A percentile compares a stretch with the other conserved stretches of the same genome.
Evolutionary conservation across 2,329 filamentous ascomycete genomes (phyloP).

Genomic region (Botrytis paeoniae): DNA sequence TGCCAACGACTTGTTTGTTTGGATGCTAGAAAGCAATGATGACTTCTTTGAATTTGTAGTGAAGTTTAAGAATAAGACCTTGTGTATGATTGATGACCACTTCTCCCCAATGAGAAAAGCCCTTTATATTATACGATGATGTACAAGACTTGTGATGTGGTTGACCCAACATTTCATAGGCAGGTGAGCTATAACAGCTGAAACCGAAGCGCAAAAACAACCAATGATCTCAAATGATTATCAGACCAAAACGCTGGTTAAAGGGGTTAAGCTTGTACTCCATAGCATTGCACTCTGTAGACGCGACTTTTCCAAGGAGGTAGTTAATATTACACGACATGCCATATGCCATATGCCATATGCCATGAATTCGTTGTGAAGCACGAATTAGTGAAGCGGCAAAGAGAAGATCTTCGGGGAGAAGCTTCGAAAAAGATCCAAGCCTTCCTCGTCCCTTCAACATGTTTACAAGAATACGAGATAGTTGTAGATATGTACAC

Average conservation of each 20-base stretch:
- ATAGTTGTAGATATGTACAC: background rate
- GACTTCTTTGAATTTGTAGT: background rate
- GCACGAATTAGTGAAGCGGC: background rate
- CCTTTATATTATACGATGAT: constrained; percentile 1
- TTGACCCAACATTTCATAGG: constrained; percentile 9
- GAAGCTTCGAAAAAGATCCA: background rate
- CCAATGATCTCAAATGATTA: constrained; percentile 12
- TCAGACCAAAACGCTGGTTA: background rate
- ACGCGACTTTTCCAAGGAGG: background rate
- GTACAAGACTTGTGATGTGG: background rate
- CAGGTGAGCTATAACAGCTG: constrained; percentile 7
- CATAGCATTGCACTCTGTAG: background rate
- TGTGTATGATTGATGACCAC: background rate
- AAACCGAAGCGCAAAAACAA: background rate
- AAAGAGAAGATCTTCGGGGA: background rate
- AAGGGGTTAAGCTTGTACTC: background rate
- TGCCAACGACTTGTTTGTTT: constrained; percentile 17
- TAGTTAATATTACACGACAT: background rate
- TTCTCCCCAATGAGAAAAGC: background rate
- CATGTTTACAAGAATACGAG: background rate
- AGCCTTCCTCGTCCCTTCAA: background rate
- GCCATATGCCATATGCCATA: background rate
- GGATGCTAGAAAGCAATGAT: background rate
- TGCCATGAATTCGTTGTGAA: background rate
- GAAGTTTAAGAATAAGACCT: background rate